Percentiles rank a stretch among this genome's conserved stretches.
Evolutionary conservation across 2,329 filamentous ascomycete species (phyloP).

Genomic region (Acrodontium crateriforme): DNA sequence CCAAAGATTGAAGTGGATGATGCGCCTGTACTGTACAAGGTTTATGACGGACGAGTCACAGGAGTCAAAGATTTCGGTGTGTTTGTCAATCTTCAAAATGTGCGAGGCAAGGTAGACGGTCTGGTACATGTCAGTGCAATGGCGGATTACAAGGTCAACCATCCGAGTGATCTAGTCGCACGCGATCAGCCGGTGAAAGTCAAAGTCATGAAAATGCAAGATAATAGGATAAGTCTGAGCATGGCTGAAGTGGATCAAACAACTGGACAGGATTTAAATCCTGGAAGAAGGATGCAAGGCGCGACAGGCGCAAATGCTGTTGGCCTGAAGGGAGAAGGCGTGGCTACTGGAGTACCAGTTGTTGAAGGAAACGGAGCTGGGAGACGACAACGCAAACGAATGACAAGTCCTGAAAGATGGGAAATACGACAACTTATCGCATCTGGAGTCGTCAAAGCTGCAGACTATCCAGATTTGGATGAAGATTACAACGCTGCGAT

Average conservation of each 20-base stretch:
- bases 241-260: conserved; percentile 97
- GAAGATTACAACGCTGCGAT: conserved; percentile 85
- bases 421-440: conserved; percentile 95
- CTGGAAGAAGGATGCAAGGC: conserved; percentile 64
- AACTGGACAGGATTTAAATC: conserved; percentile 69
- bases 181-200: conserved; percentile 77
- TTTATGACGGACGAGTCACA: conserved; percentile 82
- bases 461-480: conserved; percentile 87
- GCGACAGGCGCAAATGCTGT: conserved; percentile 85
- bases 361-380: conserved; percentile 43
- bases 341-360: conserved; percentile 43
- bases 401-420: conserved; percentile 96
- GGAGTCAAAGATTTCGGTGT: conserved; percentile 91
- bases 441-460: conserved; percentile 81
- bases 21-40: conserved; percentile 63
- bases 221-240: conserved; percentile 67
- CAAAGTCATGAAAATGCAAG: conserved; percentile 80
- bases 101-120: conserved; percentile 80
- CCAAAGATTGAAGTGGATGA: conserved; percentile 70
- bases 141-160: conserved; percentile 72
- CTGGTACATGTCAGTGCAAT: conserved; percentile 89
- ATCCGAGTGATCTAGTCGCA: conserved; percentile 76
- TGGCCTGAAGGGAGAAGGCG: conserved; percentile 52
- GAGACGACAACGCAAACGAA: conserved; percentile 63
- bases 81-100: conserved; percentile 82